Conservation (phyloP, 306 rosid genomes). For the Quercus rubra region DNA sequence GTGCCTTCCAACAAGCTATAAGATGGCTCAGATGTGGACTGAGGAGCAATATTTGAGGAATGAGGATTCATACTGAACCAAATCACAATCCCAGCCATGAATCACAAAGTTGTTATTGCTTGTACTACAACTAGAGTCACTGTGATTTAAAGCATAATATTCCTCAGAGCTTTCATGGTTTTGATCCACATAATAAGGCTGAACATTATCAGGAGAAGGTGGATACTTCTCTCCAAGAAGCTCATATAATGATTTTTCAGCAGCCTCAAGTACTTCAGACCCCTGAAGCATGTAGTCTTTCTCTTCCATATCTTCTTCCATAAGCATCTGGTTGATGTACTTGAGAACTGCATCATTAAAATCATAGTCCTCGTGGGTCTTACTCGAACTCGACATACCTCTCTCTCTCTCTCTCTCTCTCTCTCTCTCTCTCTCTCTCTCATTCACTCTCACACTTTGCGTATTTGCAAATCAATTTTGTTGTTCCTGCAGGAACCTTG, state of each 20-base stretch:
- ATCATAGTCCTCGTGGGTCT: slow-evolving; percentile 63
- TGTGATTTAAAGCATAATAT: background rate
- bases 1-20: slow-evolving; percentile 16
- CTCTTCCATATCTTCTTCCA: slow-evolving; percentile 44
- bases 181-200: slow-evolving; percentile 11
- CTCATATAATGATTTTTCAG: slow-evolving; percentile 31
- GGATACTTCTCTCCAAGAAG: slow-evolving; percentile 19
- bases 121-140: background rate
- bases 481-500: slow-evolving; percentile 67
- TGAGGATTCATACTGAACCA: background rate
- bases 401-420: too few species aligned
- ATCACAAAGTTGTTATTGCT: background rate
- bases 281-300: slow-evolving; percentile 35
- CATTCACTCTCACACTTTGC: background rate
- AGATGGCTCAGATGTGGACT: slow-evolving; percentile 19
- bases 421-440: background rate
- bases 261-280: slow-evolving; percentile 17
- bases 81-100: slow-evolving; percentile 3
- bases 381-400: slow-evolving; percentile 66
- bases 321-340: slow-evolving; percentile 32
- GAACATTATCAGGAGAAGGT: background rate
- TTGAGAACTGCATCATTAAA: slow-evolving; percentile 35
- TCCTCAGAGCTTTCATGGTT: slow-evolving; percentile 12
- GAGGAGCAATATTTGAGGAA: slow-evolving; percentile 6
- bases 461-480: background rate